phyloP scores from a whole-genome alignment of 805 yeast genomes.

The Yamadazyma nakazawae region DNA sequence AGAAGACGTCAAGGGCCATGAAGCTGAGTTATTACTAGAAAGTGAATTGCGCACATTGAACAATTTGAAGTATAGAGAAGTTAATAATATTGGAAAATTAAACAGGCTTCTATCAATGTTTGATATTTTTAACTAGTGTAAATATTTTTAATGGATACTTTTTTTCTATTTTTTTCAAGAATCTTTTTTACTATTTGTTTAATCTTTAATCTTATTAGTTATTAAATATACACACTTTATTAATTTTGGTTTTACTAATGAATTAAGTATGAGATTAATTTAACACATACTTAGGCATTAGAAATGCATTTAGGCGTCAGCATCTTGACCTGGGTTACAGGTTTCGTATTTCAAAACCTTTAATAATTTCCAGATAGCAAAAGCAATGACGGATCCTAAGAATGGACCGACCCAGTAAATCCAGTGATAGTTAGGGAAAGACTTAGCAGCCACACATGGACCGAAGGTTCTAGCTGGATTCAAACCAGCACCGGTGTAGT shows the following conservation, averaged over 20 bases:
- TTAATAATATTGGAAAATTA: slow-evolving; percentile 50
- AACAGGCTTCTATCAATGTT: slow-evolving; percentile 54
- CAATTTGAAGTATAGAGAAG: slow-evolving; percentile 55
- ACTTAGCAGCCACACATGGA: slow-evolving; percentile 67
- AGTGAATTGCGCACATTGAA: slow-evolving; percentile 73
- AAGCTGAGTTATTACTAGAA: slow-evolving; percentile 66
- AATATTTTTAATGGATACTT: neutral
- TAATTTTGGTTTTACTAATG: no score
- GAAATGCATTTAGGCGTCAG: slow-evolving; percentile 35
- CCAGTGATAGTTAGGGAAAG: slow-evolving; percentile 85
- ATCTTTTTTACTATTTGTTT: no score
- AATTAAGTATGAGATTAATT: no score
- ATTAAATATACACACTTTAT: neutral
- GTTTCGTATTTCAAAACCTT: slow-evolving; percentile 61
- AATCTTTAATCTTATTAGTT: neutral
- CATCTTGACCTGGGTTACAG: slow-evolving; percentile 64
- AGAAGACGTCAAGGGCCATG: slow-evolving; percentile 85
- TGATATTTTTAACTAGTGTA: slow-evolving; percentile 17
- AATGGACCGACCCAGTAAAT: slow-evolving; percentile 91
- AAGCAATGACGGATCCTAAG: slow-evolving; percentile 66
- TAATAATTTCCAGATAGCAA: slow-evolving; percentile 63
- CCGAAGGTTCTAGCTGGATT: slow-evolving; percentile 91
- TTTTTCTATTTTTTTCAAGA: no score
- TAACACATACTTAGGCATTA: no score
- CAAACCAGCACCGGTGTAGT: slow-evolving; percentile 86